Evolutionary conservation across 768 basidiomycete species (phyloP).

Genomic region (Suillus fuscotomentosus): DNA sequence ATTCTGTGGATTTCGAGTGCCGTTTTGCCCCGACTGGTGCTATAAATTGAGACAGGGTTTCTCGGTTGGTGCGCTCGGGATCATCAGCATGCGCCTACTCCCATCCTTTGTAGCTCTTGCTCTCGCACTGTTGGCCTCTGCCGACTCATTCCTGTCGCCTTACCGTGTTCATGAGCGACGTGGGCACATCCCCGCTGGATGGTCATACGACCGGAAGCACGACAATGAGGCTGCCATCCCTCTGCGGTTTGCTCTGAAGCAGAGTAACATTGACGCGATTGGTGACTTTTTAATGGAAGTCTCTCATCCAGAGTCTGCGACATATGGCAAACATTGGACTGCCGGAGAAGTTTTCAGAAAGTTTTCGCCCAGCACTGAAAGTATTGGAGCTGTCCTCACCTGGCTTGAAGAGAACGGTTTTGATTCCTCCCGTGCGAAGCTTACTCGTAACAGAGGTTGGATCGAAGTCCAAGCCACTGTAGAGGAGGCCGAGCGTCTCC

Average conservation of each 20-base stretch:
- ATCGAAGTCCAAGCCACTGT: conserved; percentile 38
- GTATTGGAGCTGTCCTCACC: conserved; percentile 38
- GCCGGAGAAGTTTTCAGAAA: conserved; percentile 40
- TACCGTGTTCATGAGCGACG: conserved; percentile 42
- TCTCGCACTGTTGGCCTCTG: not conserved
- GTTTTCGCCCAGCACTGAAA: conserved; percentile 44
- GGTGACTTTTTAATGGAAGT: conserved; percentile 47
- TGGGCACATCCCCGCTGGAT: conserved; percentile 32
- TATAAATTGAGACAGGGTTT: not conserved
- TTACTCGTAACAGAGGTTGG: conserved; percentile 41
- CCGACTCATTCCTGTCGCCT: conserved; percentile 29
- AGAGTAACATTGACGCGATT: conserved; percentile 44
- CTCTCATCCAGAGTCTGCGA: conserved; percentile 48
- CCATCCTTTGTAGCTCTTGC: conserved; percentile 2
- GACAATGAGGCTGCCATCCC: conserved; percentile 38
- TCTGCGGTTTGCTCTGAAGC: conserved; percentile 47
- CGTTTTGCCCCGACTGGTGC: no score
- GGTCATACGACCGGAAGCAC: conserved; percentile 35
- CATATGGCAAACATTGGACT: conserved; percentile 51
- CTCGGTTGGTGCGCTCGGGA: not conserved
- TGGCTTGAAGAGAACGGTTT: conserved; percentile 48
- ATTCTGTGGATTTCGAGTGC: not conserved
- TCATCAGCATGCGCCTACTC: not conserved
- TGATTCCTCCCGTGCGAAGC: conserved; percentile 32
- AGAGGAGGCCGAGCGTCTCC: conserved; percentile 40